Percentiles rank a stretch among this genome's conserved stretches.
These are phyloP conservation scores for Ceratobasidium theobromae DNA, from an alignment of 1,284 basidiomycete genomes.

Conservation along the genomic window DNA sequence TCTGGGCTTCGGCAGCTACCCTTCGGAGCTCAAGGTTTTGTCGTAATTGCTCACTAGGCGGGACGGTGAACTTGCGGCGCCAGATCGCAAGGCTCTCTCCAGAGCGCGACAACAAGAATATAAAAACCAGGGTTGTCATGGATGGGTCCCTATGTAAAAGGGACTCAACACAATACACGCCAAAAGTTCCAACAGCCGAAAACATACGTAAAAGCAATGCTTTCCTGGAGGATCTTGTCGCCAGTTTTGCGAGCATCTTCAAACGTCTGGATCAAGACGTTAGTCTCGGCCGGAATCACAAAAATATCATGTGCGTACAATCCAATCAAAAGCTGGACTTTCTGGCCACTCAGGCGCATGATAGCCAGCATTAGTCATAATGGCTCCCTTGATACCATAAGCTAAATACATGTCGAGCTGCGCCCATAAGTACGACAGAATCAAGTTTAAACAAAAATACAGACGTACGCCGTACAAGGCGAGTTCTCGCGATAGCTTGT, in stretches of 20 bases:
- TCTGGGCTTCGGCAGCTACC: background rate
- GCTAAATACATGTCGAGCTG: constrained; percentile 34
- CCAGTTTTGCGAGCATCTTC: constrained; percentile 31
- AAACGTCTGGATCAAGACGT: constrained; percentile 21
- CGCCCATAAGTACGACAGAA: background rate
- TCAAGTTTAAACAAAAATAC: background rate
- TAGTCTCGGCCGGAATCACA: background rate
- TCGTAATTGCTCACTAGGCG: constrained; percentile 32
- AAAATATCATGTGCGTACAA: background rate
- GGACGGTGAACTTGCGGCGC: constrained; percentile 33
- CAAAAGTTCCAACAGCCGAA: background rate
- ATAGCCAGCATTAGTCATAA: constrained; percentile 35
- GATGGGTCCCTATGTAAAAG: constrained; percentile 32
- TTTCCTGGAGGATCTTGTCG: constrained; percentile 35
- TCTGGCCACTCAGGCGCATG: constrained; percentile 26
- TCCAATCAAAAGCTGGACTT: constrained; percentile 22
- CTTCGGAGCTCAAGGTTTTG: constrained; percentile 22
- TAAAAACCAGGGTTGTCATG: constrained; percentile 36
- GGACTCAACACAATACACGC: background rate
- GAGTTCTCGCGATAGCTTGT: constrained; percentile 31
- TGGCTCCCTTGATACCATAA: constrained; percentile 31
- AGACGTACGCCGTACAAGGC: constrained; percentile 32
- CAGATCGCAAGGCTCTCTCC: constrained; percentile 36
- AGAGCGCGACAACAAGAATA: constrained; percentile 35
- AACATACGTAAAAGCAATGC: constrained; percentile 35